Base-by-base conservation (phyloP, 2,329 filamentous ascomycete species). In the Incumbomyces lentus region DNA sequence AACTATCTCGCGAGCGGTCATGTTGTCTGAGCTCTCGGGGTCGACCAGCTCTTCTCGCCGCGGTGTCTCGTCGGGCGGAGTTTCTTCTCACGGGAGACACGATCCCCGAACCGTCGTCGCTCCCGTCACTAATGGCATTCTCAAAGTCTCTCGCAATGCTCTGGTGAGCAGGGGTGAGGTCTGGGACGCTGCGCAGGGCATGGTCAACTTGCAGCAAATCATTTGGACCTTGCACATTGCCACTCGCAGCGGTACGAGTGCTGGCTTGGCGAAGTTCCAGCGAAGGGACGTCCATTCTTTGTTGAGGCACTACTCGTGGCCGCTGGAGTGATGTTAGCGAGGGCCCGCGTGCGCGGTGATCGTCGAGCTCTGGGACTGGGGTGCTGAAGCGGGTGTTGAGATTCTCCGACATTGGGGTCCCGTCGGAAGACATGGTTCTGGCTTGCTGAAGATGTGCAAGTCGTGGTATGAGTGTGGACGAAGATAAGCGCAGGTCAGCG, bases 81-180 rank as follows among this genome's bases (percentile, higher is more conserved):
- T 67, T 59, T 35, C 64, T 64, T 19, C 56, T 45, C 26, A 49
- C 62, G 26, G 44, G 45, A 11, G 55, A 52, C 40, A 65, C 47
- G 13, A 55, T 51, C 45, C 65, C 63, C 34, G 61, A 50, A 30
- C 66, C 65, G 18, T 61, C 59, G 29, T 51, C 55, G 17, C 64
- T 66, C 33, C 56, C 58, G 35, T 85, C 82, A 44, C 95, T 69
- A 30, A 95, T 73, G 12, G 86, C 88, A 35, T 92, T 80, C 63
- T 95, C 89, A 55, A 94, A 94, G 62, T 95, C 88, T 47, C 86
- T 79, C 33, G 85, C 74, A 52, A 68, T 69, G 19, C 42, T 45
- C 3, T 29, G 40, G 29, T 32, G 18, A 16, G 31, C 42, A n/a
- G 68, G 46, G 30, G 50, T 47, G 18, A 31, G 33, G 11, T 51